These are phyloP conservation scores for Sporothrix variecibatus DNA, from an alignment of 2,329 filamentous ascomycete species.

Conservation along the genomic window DNA sequence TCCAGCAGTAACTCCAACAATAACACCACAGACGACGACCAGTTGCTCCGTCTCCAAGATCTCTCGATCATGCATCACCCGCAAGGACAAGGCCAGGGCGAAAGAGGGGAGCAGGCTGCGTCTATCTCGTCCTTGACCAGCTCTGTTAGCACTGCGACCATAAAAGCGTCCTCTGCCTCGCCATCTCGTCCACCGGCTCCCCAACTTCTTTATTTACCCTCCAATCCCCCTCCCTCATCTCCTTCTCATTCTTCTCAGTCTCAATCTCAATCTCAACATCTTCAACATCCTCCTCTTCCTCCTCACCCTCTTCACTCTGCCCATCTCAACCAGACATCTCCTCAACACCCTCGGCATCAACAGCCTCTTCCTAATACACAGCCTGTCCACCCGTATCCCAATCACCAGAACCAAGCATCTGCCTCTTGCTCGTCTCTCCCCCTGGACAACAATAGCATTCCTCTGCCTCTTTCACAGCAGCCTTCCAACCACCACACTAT, in stretches of 20 bases:
- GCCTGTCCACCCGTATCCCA: background rate
- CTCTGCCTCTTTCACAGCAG: conserved; percentile 9
- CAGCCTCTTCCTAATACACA: conserved; percentile 10
- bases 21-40: conserved; percentile 33
- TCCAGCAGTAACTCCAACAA: background rate
- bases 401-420: background rate
- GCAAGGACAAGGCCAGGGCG: background rate
- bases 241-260: conserved; percentile 15
- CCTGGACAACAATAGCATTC: background rate
- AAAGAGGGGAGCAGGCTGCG: background rate
- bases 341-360: conserved; percentile 9
- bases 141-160: conserved; percentile 28
- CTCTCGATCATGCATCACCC: conserved; percentile 34
- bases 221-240: conserved; percentile 23
- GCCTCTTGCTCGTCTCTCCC: conserved; percentile 28
- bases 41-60: conserved; percentile 40
- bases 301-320: conserved; percentile 21
- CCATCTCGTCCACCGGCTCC: conserved; percentile 12
- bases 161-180: conserved; percentile 18
- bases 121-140: conserved; percentile 16
- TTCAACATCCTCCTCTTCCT: conserved; percentile 24
- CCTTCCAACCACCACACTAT: background rate
- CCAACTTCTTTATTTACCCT: conserved; percentile 23
- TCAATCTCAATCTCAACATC: conserved; percentile 22
- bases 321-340: conserved; percentile 12